phyloP scores from a whole-genome alignment of 805 yeast species.

The Lachancea quebecensis region DNA sequence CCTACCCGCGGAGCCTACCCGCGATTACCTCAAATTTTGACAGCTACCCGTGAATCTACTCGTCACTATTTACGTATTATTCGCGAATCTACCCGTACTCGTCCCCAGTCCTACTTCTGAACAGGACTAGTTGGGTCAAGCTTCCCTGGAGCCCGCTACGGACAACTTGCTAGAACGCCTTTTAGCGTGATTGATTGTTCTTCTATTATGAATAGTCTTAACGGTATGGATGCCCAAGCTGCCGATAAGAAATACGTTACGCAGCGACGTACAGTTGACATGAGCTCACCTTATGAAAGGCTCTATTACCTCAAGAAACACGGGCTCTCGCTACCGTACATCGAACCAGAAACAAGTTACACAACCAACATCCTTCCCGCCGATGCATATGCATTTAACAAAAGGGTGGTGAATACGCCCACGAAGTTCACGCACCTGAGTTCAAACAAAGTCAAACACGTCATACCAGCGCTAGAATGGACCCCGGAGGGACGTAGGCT shows the following conservation, averaged over 20 bases:
- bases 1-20: too few relatives aligned
- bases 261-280: slow-evolving; percentile 30
- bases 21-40: too few relatives aligned
- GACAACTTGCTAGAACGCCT: not conserved
- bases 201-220: slow-evolving; percentile 1
- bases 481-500: slow-evolving; percentile 94
- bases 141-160: too few relatives aligned
- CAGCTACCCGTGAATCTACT: too few relatives aligned
- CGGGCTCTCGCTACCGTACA: slow-evolving; percentile 22
- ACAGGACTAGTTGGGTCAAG: too few relatives aligned
- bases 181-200: not conserved
- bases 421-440: slow-evolving; percentile 85
- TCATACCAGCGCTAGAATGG: slow-evolving; percentile 86
- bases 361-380: slow-evolving; percentile 29
- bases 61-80: too few relatives aligned
- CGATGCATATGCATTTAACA: slow-evolving; percentile 17
- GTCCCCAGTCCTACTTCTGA: too few relatives aligned
- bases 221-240: not conserved
- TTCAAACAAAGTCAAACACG: slow-evolving; percentile 85
- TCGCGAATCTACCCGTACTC: too few relatives aligned
- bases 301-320: slow-evolving; percentile 24
- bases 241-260: slow-evolving; percentile 23
- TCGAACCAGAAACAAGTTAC: slow-evolving; percentile 29
- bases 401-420: slow-evolving; percentile 49
- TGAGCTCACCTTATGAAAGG: slow-evolving; percentile 27